phyloP scores from a whole-genome alignment of 805 yeast species.

The Barnettozyma botsteinii region DNA sequence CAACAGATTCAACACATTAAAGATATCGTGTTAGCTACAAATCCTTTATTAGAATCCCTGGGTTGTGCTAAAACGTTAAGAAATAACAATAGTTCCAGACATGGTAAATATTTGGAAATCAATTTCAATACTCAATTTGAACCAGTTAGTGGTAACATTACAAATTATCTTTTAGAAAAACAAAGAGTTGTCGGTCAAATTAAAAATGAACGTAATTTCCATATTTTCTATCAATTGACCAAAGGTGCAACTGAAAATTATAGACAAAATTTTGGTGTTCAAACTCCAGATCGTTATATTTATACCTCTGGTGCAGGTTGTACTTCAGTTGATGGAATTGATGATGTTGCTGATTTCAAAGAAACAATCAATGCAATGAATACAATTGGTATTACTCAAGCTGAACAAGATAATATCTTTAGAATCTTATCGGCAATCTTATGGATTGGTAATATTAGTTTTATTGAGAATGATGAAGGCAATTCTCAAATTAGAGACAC shows the following conservation, averaged over 20 bases:
- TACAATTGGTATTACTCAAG: slow-evolving; percentile 73
- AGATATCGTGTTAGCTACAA: slow-evolving; percentile 97
- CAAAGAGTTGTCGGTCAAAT: slow-evolving; percentile 97
- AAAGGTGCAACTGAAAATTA: slow-evolving; percentile 84
- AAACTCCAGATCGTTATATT: slow-evolving; percentile 86
- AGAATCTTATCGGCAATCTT: slow-evolving; percentile 75
- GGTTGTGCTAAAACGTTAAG: slow-evolving; percentile 93
- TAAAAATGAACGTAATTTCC: slow-evolving; percentile 89
- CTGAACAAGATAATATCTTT: slow-evolving; percentile 88
- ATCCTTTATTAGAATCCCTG: slow-evolving; percentile 83
- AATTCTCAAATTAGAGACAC: slow-evolving; percentile 77
- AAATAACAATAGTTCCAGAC: slow-evolving; percentile 85
- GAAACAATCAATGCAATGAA: slow-evolving; percentile 86
- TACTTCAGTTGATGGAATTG: slow-evolving; percentile 78
- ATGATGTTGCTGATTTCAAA: slow-evolving; percentile 71
- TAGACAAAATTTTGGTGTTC: slow-evolving; percentile 82
- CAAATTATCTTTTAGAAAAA: slow-evolving; percentile 89
- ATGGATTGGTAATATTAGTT: slow-evolving; percentile 93
- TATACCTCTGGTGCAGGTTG: slow-evolving; percentile 87
- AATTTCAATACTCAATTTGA: slow-evolving; percentile 75
- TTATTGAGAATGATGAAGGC: slow-evolving; percentile 81
- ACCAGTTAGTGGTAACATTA: slow-evolving; percentile 93
- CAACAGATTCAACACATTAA: slow-evolving; percentile 79
- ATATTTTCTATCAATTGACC: slow-evolving; percentile 92
- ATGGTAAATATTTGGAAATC: slow-evolving; percentile 91